Evolutionary conservation across 495 filamentous ascomycete genomes (phyloP).

Genomic region (Aspergillus bridgeri): DNA sequence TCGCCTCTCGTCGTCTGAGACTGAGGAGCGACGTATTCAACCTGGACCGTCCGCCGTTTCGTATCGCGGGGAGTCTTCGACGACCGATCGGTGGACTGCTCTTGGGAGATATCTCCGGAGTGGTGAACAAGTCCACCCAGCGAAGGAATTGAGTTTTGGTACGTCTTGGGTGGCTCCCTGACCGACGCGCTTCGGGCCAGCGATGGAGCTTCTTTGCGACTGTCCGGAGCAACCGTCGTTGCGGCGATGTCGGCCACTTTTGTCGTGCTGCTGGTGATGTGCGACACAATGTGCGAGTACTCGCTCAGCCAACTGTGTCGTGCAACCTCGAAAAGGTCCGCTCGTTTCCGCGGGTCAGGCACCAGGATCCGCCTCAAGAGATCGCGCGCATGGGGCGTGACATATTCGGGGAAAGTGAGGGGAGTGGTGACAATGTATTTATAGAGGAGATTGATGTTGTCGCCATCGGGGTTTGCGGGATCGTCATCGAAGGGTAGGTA

Average conservation of each 20-base stretch:
- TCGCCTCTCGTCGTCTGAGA: constrained; percentile 75
- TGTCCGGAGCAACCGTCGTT: constrained; percentile 68
- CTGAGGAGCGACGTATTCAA: constrained; percentile 93
- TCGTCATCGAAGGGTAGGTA: constrained; percentile 99
- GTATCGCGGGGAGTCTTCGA: constrained; percentile 68
- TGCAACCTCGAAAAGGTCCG: constrained; percentile 95
- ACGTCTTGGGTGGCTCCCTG: constrained; percentile 74
- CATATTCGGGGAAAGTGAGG: constrained; percentile 97
- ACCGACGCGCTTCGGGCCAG: constrained; percentile 87
- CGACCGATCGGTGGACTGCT: constrained; percentile 57
- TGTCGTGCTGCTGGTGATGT: constrained; percentile 93
- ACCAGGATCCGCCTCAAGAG: constrained; percentile 89
- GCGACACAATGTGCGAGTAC: constrained; percentile 88
- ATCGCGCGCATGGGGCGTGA: constrained; percentile 94
- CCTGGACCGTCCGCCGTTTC: constrained; percentile 92
- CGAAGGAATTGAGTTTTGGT: constrained; percentile 51
- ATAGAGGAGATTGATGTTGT: constrained; percentile 98
- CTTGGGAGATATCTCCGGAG: constrained; percentile 70
- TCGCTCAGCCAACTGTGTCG: constrained; percentile 98
- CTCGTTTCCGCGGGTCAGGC: constrained; percentile 91
- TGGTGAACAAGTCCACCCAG: constrained; percentile 70
- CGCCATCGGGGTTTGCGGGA: constrained; percentile 95
- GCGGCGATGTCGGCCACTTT: constrained; percentile 81
- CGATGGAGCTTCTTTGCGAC: constrained; percentile 56
- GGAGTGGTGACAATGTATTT: constrained; percentile 99